Evolutionary conservation across 192 early-diverging fungal species (phyloP).

Genomic region (Allomyces macrogynus): DNA sequence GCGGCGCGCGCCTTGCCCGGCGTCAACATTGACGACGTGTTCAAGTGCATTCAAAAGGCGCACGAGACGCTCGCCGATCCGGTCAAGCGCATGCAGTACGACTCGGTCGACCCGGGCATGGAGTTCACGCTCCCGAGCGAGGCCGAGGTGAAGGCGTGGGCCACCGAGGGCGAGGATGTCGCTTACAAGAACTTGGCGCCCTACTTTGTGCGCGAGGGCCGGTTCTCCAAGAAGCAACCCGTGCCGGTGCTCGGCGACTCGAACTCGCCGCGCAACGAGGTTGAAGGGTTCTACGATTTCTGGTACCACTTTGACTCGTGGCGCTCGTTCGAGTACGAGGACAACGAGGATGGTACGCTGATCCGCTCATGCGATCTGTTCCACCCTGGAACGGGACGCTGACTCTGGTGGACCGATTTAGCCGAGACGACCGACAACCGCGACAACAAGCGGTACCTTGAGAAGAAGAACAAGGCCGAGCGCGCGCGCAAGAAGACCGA

Average conservation of each 20-base stretch:
- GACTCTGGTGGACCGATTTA: no score
- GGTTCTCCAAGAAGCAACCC: slow-evolving; percentile 82
- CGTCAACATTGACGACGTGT: slow-evolving; percentile 83
- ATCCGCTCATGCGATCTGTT: background rate
- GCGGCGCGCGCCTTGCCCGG: slow-evolving; percentile 34
- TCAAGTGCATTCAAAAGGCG: slow-evolving; percentile 97
- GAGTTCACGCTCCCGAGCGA: slow-evolving; percentile 43
- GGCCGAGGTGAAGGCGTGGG: slow-evolving; percentile 2
- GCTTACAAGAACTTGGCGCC: slow-evolving; percentile 60
- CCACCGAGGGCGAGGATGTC: slow-evolving; percentile 48
- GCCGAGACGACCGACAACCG: slow-evolving; percentile 17
- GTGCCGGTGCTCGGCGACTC: slow-evolving; percentile 61
- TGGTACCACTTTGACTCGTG: slow-evolving; percentile 85
- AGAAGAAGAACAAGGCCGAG: slow-evolving; percentile 85
- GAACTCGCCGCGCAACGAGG: slow-evolving; percentile 32
- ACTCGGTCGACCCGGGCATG: slow-evolving; percentile 81
- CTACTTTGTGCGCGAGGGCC: slow-evolving; percentile 69
- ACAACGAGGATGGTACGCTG: slow-evolving; percentile 80
- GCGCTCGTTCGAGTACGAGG: slow-evolving; percentile 92
- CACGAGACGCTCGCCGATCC: slow-evolving; percentile 83
- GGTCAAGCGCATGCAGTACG: slow-evolving; percentile 76
- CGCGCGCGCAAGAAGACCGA: slow-evolving; percentile 89
- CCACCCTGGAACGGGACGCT: background rate
- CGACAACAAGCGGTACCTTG: slow-evolving; percentile 89
- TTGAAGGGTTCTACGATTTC: slow-evolving; percentile 69